A percentile compares a stretch with the other conserved stretches of the same genome.
Evolutionary conservation across 257 asterid species (phyloP).

Genomic region (Solanum sejunctum): DNA sequence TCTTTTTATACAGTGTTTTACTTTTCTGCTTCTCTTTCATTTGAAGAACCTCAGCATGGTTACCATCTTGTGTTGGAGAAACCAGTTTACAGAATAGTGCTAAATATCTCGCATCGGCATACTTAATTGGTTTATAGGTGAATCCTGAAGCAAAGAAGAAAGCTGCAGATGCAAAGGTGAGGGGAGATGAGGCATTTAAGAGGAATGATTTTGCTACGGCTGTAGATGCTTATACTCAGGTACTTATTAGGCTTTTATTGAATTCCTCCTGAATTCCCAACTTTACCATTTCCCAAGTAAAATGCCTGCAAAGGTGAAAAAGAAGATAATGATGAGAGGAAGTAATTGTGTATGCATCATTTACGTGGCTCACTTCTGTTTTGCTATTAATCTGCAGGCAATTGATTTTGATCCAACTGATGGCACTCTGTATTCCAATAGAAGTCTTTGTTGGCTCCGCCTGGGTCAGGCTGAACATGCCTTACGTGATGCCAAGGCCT

Average conservation of each 20-base stretch:
- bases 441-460: slow-evolving; percentile 91
- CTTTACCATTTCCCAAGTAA: neutral
- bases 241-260: slow-evolving; percentile 2
- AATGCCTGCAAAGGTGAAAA: neutral
- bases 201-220: slow-evolving; percentile 55
- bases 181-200: slow-evolving; percentile 76
- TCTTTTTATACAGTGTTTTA: neutral
- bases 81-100: neutral
- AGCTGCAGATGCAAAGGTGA: slow-evolving; percentile 85
- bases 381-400: slow-evolving; percentile 44
- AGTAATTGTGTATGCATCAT: neutral
- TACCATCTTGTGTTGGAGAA: neutral
- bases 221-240: slow-evolving; percentile 93
- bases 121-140: slow-evolving; percentile 32
- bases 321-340: neutral
- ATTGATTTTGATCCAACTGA: slow-evolving; percentile 80
- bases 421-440: slow-evolving; percentile 68
- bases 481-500: slow-evolving; percentile 71
- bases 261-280: neutral
- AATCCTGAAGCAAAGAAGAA: slow-evolving; percentile 67
- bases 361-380: neutral
- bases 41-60: neutral
- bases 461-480: slow-evolving; percentile 88
- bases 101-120: neutral
- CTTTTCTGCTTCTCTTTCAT: neutral